These are phyloP conservation scores for Crassisporium funariophilum DNA, from an alignment of 768 basidiomycete species.

Conservation along the genomic window DNA sequence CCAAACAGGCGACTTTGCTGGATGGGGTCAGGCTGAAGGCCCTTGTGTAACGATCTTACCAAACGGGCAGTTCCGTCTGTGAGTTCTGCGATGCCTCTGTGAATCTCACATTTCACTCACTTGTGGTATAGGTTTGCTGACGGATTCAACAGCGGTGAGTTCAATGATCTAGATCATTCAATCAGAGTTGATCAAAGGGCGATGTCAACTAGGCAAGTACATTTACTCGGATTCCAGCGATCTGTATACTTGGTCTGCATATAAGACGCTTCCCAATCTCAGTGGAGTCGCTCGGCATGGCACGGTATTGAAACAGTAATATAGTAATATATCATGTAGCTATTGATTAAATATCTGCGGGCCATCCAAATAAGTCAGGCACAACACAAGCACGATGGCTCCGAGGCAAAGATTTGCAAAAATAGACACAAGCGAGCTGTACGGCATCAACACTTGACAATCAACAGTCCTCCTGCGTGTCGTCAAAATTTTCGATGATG, in stretches of 20 bases:
- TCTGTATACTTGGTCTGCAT: slow-evolving; percentile 33
- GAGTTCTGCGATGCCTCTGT: slow-evolving; percentile 8
- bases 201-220: slow-evolving; percentile 37
- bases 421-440: no score
- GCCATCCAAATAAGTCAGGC: no score
- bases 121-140: slow-evolving; percentile 31
- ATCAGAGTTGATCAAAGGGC: no score
- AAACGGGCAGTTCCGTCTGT: slow-evolving; percentile 35
- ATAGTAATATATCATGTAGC: not conserved
- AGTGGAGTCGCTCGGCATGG: slow-evolving; percentile 35
- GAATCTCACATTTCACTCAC: not conserved
- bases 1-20: slow-evolving; percentile 36
- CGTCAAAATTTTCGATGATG: no score
- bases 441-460: no score
- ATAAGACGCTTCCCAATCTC: slow-evolving; percentile 27
- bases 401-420: no score
- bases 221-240: slow-evolving; percentile 38
- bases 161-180: no score
- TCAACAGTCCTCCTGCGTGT: no score
- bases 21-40: slow-evolving; percentile 37
- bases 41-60: slow-evolving; percentile 32
- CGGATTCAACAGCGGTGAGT: slow-evolving; percentile 30
- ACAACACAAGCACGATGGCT: no score
- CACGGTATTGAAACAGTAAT: slow-evolving; percentile 33
- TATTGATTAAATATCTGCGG: not conserved